These are phyloP conservation scores for Trametes cubensis DNA, from an alignment of 768 basidiomycete genomes.

Conservation along the genomic window DNA sequence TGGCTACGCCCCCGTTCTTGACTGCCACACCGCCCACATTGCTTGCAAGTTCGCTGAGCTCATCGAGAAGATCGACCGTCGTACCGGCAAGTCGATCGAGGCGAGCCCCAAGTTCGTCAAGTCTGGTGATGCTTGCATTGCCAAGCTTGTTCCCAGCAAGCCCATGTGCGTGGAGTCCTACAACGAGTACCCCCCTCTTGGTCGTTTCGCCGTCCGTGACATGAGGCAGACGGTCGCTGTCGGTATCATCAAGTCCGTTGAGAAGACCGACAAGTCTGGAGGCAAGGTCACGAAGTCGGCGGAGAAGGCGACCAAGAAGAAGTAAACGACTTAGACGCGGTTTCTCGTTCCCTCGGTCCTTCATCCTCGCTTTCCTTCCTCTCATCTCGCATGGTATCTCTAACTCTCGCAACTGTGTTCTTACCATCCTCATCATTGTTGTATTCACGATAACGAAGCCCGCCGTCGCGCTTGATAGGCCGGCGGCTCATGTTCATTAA, in stretches of 20 bases:
- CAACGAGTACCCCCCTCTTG: constrained; percentile 97
- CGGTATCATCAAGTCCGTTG: constrained; percentile 97
- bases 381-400: constrained; percentile 42
- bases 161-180: constrained; percentile 95
- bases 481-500: constrained; percentile 38
- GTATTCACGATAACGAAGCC: constrained; percentile 40
- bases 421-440: constrained; percentile 36
- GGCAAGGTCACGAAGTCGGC: constrained; percentile 97
- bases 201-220: constrained; percentile 99
- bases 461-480: constrained; percentile 32
- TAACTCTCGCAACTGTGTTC: constrained; percentile 38
- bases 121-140: constrained; percentile 99
- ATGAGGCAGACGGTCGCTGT: constrained; percentile 99
- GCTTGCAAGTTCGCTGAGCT: constrained; percentile 99
- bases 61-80: constrained; percentile 99
- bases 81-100: constrained; percentile 93
- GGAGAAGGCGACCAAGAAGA: constrained; percentile 96
- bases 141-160: constrained; percentile 95
- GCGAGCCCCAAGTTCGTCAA: constrained; percentile 95
- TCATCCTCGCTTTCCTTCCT: constrained; percentile 46
- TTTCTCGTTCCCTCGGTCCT: constrained; percentile 49
- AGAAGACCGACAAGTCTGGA: constrained; percentile 86
- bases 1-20: constrained; percentile 97
- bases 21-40: constrained; percentile 99
- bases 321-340: constrained; percentile 61